A percentile compares a stretch with the other conserved stretches of the same genome.
These are phyloP conservation scores for Tylopilus orsonianus DNA, from an alignment of 1,284 basidiomycete species.

Conservation along the genomic window DNA sequence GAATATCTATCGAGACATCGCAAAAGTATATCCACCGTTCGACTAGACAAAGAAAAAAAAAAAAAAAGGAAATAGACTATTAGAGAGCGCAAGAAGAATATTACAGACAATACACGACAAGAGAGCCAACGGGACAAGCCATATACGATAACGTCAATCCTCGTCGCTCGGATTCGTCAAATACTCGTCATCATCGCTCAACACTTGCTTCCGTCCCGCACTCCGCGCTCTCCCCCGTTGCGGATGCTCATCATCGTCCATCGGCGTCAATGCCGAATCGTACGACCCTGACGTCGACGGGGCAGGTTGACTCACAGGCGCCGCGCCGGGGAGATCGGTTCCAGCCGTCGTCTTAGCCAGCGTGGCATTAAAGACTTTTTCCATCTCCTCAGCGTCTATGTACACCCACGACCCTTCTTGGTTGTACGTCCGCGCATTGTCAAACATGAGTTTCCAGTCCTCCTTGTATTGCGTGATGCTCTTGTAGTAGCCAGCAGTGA, in stretches of 20 bases:
- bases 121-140: too few species aligned
- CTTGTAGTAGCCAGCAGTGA: constrained; percentile 75
- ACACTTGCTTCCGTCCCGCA: constrained; percentile 61
- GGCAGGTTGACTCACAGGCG: constrained; percentile 38
- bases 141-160: constrained; percentile 34
- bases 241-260: constrained; percentile 73
- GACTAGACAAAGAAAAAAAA: too few species aligned
- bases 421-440: constrained; percentile 90
- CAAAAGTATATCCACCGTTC: too few species aligned
- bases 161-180: constrained; percentile 59
- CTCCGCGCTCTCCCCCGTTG: constrained; percentile 51
- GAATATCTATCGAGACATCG: too few species aligned
- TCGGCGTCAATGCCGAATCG: constrained; percentile 68
- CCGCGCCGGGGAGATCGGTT: constrained; percentile 73
- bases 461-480: constrained; percentile 70
- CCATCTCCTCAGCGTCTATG: constrained; percentile 90
- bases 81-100: constrained; percentile 1
- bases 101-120: constrained; percentile 23
- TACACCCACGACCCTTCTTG: constrained; percentile 91
- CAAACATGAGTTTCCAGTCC: constrained; percentile 90
- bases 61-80: too few species aligned
- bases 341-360: constrained; percentile 60
- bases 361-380: constrained; percentile 75
- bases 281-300: constrained; percentile 50
- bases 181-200: constrained; percentile 80